Base-by-base conservation (phyloP, 805 yeast species). In the Debaryomyces castellii region DNA sequence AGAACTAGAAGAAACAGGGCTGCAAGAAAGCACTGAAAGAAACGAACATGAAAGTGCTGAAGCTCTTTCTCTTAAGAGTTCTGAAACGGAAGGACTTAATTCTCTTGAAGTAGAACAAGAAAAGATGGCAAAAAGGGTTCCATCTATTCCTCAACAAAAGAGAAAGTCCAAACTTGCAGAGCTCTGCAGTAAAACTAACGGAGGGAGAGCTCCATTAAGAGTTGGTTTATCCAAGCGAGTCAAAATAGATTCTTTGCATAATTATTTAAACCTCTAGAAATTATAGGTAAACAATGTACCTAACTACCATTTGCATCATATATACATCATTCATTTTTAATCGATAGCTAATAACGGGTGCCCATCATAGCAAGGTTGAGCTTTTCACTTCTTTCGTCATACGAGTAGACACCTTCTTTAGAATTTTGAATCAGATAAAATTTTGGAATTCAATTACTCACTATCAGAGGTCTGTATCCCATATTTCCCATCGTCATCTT, bases 181-280 rank as follows among this genome's bases (percentile, higher is more conserved):
- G 11, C 38, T 55, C 5, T 53, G 55, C 38, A 36, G 43, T 10
- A 47, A 44, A 25, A 49, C 58, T 6, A 52, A 51, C 36, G 28
- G 41, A 12, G 45, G 50, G 6, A 42, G 23, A 32, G 27, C 33
- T 10, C 46, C 50, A 20, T 34, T 28, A 40, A 44, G 65, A 39
- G 66, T 63, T 7, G 69, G 69, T 10, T 50, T 64, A 25, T 62
- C 67, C 5, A 56, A 51, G 41, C 50, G 54, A 37, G 43, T 41
- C 14, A 55, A 48, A 38, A 47, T 64, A 6, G 69, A 63, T 12
- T 45, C 65, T 14, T 49, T 62, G 40, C 67, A 62, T 43, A 46
- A 45, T 25, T 35, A 35, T 9, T 35, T 35, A 35, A 20, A 30
- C 18, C 16, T 20, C 34, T 30, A 30, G 20, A 11, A n/a, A n/a